Conservation (phyloP, 495 filamentous ascomycete species). For the Tuber indicum region DNA sequence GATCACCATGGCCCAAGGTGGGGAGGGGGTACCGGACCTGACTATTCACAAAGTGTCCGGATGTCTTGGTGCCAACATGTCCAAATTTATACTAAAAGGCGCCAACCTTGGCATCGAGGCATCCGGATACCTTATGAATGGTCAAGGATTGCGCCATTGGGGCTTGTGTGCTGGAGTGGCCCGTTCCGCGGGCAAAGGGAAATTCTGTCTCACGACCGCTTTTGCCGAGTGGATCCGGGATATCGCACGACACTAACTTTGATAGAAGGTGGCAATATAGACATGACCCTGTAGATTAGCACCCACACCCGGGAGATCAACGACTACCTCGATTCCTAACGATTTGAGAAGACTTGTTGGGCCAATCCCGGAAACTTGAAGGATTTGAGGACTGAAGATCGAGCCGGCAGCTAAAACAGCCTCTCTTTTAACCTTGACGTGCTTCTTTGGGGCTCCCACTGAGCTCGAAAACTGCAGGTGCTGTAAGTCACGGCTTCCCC, state of each 20-base stretch:
- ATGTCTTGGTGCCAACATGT: neutral
- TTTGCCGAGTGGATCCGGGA: neutral
- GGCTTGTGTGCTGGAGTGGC: too few relatives aligned
- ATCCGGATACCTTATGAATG: neutral
- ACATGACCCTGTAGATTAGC: slow-evolving; percentile 50
- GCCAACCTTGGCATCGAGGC: neutral
- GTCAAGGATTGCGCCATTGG: neutral
- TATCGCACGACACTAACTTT: neutral
- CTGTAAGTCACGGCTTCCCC: neutral
- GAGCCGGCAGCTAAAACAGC: slow-evolving; percentile 48
- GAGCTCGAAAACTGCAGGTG: neutral
- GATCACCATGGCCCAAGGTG: neutral
- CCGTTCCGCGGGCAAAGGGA: neutral
- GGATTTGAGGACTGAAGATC: slow-evolving; percentile 47
- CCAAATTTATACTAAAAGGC: neutral
- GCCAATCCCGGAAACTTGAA: slow-evolving; percentile 49
- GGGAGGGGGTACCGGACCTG: neutral
- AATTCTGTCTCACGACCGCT: neutral
- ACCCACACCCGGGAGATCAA: slow-evolving; percentile 50
- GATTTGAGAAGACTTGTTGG: slow-evolving; percentile 43
- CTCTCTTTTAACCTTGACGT: slow-evolving; percentile 44
- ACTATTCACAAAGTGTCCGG: neutral
- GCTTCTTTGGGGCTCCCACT: neutral
- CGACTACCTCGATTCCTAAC: slow-evolving; percentile 45
- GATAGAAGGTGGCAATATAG: neutral